Base-by-base conservation (phyloP, 306 rosid genomes). In the Acacia acuminata region DNA sequence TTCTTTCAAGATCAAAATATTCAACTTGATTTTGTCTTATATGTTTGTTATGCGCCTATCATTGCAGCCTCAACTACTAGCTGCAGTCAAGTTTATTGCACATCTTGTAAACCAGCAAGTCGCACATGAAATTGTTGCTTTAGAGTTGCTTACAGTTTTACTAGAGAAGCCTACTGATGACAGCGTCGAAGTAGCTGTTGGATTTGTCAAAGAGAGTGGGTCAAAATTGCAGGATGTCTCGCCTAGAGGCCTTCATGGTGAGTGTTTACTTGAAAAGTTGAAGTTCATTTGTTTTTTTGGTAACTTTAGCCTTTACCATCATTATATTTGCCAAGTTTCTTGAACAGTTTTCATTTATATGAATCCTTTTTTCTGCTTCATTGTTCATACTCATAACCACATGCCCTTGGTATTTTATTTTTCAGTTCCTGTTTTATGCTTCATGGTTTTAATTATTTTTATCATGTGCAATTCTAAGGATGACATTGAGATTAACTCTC, bases 111-210 rank as follows among this genome's bases (percentile, higher is more conserved):
- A 96, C 82, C 99, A 96, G 85, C 97, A 87, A 88, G 97, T 91
- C 80, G 97, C 99, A 68, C 94, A 94, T 69, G 98, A 96, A 82
- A 92, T 96, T 71, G 91, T 96, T 77, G 98, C 98, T 44, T 67
- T 96, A 42, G 99, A 94, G 89, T 84, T 96, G 69, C 96, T 96
- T 40, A 96, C 98, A 6, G 94, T 94, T 86, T 85, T 96, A 36
- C 92, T 96, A 2, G 97, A 96, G 89, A 92, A 94, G 74, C 99
- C 99, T 44, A 91, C 96, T 1, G 94, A 94, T 79, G 97, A 94
- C 81, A 94, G 97, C 85, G 99, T 96, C 83, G 98, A 96, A 89
- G 98, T 94, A 55, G 99, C 99, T 72, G 99, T 96, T 69, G 98
- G 97, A 63, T 96, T 96, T 96, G 99, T 94, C 47, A 92, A 92